phyloP scores from a whole-genome alignment of 768 basidiomycete genomes.

The Chalciporus sphaerocephalus region DNA sequence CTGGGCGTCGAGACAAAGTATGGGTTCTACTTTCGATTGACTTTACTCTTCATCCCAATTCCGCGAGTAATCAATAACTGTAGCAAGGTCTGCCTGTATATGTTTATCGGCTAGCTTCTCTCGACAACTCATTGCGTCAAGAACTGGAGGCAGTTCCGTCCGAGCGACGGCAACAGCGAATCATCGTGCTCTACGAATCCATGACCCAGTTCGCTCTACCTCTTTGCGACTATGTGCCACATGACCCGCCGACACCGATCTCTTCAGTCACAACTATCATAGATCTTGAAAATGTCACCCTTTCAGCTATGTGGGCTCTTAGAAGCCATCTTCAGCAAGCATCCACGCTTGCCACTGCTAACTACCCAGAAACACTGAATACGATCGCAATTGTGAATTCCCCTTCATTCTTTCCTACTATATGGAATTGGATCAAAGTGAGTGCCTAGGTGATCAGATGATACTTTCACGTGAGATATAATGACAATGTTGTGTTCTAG shows the following conservation, averaged over 20 bases:
- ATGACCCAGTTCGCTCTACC: constrained; percentile 64
- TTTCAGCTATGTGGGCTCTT: constrained; percentile 65
- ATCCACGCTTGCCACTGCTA: constrained; percentile 66
- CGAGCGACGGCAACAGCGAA: constrained; percentile 60
- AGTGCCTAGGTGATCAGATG: constrained; percentile 1
- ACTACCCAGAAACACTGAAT: constrained; percentile 76
- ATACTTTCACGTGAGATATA: background rate
- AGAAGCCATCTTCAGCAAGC: constrained; percentile 73
- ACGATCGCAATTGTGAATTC: constrained; percentile 71
- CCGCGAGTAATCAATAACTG: background rate
- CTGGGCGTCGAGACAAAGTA: constrained; percentile 73
- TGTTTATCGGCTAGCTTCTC: constrained; percentile 68
- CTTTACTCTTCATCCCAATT: background rate
- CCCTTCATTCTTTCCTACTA: constrained; percentile 75
- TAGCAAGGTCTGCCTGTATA: constrained; percentile 70
- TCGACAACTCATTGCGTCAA: constrained; percentile 48
- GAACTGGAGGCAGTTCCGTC: constrained; percentile 53
- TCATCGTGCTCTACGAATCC: constrained; percentile 61
- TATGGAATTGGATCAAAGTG: constrained; percentile 84
- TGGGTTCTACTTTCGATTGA: constrained; percentile 1
- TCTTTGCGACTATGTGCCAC: constrained; percentile 59
- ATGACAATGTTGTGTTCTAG: constrained; percentile 27
- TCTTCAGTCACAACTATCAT: constrained; percentile 64
- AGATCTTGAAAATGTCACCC: constrained; percentile 60
- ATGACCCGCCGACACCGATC: constrained; percentile 48